phyloP scores from a whole-genome alignment of 1,284 basidiomycete species.

The Coniferiporia sulphurascens region DNA sequence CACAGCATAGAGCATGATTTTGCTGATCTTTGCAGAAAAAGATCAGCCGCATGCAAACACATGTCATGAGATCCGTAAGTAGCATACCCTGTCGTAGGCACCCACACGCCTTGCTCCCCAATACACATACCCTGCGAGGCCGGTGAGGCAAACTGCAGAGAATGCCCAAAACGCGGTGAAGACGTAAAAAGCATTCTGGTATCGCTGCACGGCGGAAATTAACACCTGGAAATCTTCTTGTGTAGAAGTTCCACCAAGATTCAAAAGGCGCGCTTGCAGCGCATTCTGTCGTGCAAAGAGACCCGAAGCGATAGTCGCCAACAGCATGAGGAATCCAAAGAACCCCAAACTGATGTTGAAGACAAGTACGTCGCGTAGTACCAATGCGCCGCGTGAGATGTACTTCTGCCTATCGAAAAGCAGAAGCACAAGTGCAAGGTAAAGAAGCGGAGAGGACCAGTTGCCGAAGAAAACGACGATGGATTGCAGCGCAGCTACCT shows the following conservation, averaged over 20 bases:
- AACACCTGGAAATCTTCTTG: neutral
- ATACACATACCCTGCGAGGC: neutral
- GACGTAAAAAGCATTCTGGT: neutral
- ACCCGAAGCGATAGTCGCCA: neutral
- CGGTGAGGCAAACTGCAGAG: neutral
- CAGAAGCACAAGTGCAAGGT: neutral
- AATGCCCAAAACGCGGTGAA: neutral
- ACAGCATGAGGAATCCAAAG: neutral
- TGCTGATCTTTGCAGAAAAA: neutral
- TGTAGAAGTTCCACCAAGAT: neutral
- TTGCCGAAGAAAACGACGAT: constrained; percentile 5
- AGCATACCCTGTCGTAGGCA: neutral
- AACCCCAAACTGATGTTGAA: neutral
- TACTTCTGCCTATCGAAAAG: neutral
- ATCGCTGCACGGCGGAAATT: neutral
- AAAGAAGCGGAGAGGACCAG: constrained; percentile 11
- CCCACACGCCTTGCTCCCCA: neutral
- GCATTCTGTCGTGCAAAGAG: neutral
- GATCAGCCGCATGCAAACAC: neutral
- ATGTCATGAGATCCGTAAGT: neutral
- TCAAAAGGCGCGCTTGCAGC: neutral
- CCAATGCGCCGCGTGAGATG: neutral
- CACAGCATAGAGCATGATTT: neutral
- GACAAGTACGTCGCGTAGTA: neutral
- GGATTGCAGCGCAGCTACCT: neutral